Evolutionary conservation across 2,329 filamentous ascomycete species (phyloP).

Genomic region (Parastagonospora avenae): DNA sequence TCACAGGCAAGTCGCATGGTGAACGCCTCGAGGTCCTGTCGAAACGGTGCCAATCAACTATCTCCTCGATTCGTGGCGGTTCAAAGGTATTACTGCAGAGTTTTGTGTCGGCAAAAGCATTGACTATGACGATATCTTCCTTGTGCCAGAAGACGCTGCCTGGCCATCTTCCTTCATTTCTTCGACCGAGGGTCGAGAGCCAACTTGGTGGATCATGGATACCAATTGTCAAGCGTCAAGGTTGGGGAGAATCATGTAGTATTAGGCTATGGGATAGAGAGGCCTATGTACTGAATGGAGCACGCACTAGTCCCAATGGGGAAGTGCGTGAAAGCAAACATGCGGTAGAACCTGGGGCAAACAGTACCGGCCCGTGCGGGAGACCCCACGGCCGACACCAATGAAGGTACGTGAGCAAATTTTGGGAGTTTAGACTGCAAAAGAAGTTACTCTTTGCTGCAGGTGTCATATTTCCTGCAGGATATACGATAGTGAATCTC

Average conservation of each 20-base stretch:
- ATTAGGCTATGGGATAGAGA: too few relatives aligned
- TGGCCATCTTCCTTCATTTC: neutral
- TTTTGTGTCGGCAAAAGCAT: neutral
- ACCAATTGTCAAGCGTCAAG: too few relatives aligned
- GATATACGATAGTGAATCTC: neutral
- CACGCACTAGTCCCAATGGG: too few relatives aligned
- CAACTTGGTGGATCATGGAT: neutral
- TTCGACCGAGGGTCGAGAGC: neutral
- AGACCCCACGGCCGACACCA: too few relatives aligned
- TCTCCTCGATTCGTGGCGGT: neutral
- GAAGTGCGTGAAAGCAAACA: too few relatives aligned
- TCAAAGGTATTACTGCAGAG: neutral
- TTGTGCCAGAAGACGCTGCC: neutral
- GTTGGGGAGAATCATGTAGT: too few relatives aligned
- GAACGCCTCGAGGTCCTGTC: neutral
- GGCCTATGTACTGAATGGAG: too few relatives aligned
- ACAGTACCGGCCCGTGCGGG: too few relatives aligned
- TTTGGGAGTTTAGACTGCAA: neutral
- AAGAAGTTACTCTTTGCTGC: neutral
- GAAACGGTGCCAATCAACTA: neutral
- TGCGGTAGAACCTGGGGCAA: too few relatives aligned
- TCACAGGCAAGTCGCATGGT: neutral
- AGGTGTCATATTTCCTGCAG: neutral
- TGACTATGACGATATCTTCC: too few relatives aligned
- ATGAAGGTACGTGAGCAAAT: neutral